Percentiles rank a stretch among this genome's conserved stretches.
Conservation (phyloP, 2,329 filamentous ascomycete genomes). For the Colletotrichum sojae region DNA sequence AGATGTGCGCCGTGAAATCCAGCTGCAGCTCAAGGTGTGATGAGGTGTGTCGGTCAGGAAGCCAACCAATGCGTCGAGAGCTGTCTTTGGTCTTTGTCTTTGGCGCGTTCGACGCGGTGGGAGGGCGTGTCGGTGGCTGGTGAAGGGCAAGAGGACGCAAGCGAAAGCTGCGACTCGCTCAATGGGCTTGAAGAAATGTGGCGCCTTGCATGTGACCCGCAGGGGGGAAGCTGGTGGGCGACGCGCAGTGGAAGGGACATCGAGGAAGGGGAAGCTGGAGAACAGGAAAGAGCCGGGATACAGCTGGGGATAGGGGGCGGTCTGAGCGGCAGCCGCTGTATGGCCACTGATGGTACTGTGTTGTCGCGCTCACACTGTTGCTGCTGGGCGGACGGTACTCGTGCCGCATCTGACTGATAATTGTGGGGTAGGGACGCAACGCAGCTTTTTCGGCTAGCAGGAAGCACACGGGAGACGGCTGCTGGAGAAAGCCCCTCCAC, state of each 20-base stretch:
- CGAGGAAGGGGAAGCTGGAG: neutral
- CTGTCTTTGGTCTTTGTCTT: constrained; percentile 25
- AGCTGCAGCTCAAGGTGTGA: constrained; percentile 33
- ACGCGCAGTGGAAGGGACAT: constrained; percentile 3
- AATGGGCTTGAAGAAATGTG: constrained; percentile 37
- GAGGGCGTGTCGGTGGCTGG: constrained; percentile 35
- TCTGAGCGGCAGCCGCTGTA: constrained; percentile 26
- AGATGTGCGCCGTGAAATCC: constrained; percentile 23
- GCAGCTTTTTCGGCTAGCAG: constrained; percentile 32
- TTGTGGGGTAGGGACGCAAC: constrained; percentile 20
- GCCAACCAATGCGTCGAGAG: constrained; percentile 35
- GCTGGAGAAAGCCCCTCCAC: constrained; percentile 28
- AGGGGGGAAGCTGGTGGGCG: constrained; percentile 27
- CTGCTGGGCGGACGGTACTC: neutral
- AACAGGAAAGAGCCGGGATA: constrained; percentile 25
- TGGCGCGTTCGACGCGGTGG: constrained; percentile 39
- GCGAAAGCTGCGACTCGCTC: neutral
- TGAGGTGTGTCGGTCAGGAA: constrained; percentile 35
- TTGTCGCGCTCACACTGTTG: too few species aligned
- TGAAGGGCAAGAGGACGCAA: constrained; percentile 20
- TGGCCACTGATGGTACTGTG: neutral
- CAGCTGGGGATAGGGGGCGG: constrained; percentile 19
- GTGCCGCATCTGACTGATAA: neutral
- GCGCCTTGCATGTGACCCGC: constrained; percentile 37
- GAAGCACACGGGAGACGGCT: constrained; percentile 15